Percentiles rank a stretch among this genome's conserved stretches.
Evolutionary conservation across 345 rosid genomes (phyloP).

Genomic region (Citrus mangshanensis): DNA sequence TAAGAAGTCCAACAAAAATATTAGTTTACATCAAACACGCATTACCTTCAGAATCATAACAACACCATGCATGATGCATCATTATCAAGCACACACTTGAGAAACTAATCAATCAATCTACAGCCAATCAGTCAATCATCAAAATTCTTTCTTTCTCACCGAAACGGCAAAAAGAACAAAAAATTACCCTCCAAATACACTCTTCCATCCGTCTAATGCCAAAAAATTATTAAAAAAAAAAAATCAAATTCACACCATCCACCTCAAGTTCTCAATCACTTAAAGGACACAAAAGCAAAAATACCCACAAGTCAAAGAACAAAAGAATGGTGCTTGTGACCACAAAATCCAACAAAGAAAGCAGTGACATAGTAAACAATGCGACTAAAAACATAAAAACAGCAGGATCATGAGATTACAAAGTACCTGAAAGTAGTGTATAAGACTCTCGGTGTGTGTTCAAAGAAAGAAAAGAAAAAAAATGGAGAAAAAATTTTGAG

Average conservation of each 20-base stretch:
- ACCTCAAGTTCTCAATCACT: conserved; percentile 1
- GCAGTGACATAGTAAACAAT: conserved; percentile 9
- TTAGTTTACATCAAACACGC: neutral
- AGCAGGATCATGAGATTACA: neutral
- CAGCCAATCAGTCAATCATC: neutral
- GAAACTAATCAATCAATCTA: neutral
- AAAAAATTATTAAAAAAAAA: neutral
- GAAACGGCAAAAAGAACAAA: conserved; percentile 6
- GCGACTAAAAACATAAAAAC: neutral
- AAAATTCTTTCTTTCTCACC: neutral
- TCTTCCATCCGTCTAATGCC: neutral
- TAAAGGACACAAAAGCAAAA: neutral
- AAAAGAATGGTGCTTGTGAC: neutral
- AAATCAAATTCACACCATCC: neutral
- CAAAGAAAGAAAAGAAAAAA: neutral
- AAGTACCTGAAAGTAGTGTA: conserved; percentile 20
- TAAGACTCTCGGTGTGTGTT: neutral
- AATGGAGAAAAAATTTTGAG: neutral
- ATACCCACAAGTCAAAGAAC: neutral
- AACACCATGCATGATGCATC: neutral
- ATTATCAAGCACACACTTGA: too few relatives aligned
- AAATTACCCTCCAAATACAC: neutral
- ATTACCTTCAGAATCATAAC: neutral
- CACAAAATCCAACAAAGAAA: neutral
- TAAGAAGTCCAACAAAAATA: neutral